Percentiles rank a stretch among this genome's conserved stretches.
phyloP scores from a whole-genome alignment of 2,329 filamentous ascomycete genomes.

The Aplosporella prunicola region DNA sequence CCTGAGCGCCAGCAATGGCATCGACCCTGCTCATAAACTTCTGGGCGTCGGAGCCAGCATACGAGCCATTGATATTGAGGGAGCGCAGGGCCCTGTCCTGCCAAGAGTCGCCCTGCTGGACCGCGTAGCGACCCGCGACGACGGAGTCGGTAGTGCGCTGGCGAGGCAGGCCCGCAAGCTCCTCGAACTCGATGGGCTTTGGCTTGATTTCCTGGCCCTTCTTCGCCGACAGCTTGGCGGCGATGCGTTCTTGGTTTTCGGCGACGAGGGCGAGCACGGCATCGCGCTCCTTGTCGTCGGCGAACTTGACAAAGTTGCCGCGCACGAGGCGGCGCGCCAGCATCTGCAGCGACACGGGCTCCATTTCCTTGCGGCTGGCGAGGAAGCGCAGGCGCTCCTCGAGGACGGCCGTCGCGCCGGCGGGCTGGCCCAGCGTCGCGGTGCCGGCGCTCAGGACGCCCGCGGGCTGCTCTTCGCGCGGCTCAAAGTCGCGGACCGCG shows the following conservation, averaged over 20 bases:
- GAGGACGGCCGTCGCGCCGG: slow-evolving; percentile 2
- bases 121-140: slow-evolving; percentile 2
- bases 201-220: slow-evolving; percentile 7
- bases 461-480: no score
- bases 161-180: background rate
- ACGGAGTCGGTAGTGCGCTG: background rate
- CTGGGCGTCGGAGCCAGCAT: background rate
- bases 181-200: slow-evolving; percentile 6
- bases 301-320: slow-evolving; percentile 10
- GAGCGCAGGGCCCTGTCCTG: background rate
- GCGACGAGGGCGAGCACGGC: slow-evolving; percentile 4
- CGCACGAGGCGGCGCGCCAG: slow-evolving; percentile 4
- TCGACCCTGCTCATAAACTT: slow-evolving; percentile 2
- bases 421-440: slow-evolving; percentile 6
- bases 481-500: slow-evolving; percentile 1
- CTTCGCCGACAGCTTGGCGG: slow-evolving; percentile 5
- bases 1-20: background rate
- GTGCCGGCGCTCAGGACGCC: no score
- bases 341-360: background rate
- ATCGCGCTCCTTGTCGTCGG: slow-evolving; percentile 4
- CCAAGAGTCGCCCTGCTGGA: background rate
- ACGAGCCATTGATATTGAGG: slow-evolving; percentile 5
- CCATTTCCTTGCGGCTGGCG: slow-evolving; percentile 1
- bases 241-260: slow-evolving; percentile 1
- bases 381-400: slow-evolving; percentile 4